A percentile compares a stretch with the other conserved stretches of the same genome.
These are phyloP conservation scores for Chaetothyriales sp. DNA, from an alignment of 2,329 filamentous ascomycete species.

Conservation along the genomic window DNA sequence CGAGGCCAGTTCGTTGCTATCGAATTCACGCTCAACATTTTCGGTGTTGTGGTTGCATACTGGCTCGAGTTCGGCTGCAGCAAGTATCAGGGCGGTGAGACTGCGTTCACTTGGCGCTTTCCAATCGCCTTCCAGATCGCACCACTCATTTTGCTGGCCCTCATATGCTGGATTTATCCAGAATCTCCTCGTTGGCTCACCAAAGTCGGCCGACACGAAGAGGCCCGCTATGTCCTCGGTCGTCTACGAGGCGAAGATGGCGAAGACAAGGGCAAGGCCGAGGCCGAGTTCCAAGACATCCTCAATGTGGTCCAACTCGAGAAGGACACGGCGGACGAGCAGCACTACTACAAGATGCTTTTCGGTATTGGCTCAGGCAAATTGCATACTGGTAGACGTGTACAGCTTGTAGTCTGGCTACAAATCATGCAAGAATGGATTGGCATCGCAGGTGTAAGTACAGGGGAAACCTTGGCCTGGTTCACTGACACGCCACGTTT, in stretches of 20 bases:
- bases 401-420: conserved; percentile 58
- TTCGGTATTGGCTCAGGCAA: conserved; percentile 52
- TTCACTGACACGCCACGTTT: background rate
- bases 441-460: conserved; percentile 45
- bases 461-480: too few relatives aligned
- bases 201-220: conserved; percentile 52
- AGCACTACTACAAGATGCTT: conserved; percentile 51
- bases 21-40: conserved; percentile 59
- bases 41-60: conserved; percentile 20
- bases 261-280: conserved; percentile 40
- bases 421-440: conserved; percentile 60
- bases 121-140: conserved; percentile 58
- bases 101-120: conserved; percentile 51
- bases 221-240: conserved; percentile 52
- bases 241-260: conserved; percentile 48
- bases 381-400: conserved; percentile 52
- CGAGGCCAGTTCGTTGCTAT: conserved; percentile 57
- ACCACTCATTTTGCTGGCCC: conserved; percentile 45
- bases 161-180: conserved; percentile 51
- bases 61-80: conserved; percentile 38
- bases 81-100: conserved; percentile 46
- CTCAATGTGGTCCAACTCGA: conserved; percentile 50
- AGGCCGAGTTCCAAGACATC: conserved; percentile 57
- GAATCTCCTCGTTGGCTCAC: conserved; percentile 55
- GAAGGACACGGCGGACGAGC: conserved; percentile 36